These are phyloP conservation scores for Roridomyces roridus DNA, from an alignment of 768 basidiomycete species.

Conservation along the genomic window DNA sequence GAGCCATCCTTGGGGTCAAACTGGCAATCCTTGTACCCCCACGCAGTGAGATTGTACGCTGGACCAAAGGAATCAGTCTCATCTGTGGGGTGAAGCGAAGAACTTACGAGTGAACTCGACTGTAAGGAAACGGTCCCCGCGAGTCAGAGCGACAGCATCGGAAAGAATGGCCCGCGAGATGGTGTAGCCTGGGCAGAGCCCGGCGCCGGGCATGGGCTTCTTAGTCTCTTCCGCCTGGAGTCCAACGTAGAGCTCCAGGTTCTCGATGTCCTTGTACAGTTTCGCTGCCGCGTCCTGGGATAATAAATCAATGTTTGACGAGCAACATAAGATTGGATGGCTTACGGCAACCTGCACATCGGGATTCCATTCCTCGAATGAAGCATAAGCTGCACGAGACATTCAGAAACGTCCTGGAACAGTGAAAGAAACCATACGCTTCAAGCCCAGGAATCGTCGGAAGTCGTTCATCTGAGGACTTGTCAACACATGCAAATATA, in stretches of 20 bases:
- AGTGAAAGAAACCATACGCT: constrained; percentile 44
- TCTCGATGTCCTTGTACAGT: constrained; percentile 76
- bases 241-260: constrained; percentile 81
- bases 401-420: constrained; percentile 12
- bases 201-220: constrained; percentile 66
- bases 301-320: neutral
- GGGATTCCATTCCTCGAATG: constrained; percentile 78
- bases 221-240: constrained; percentile 80
- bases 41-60: constrained; percentile 79
- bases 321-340: neutral
- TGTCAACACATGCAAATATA: constrained; percentile 4
- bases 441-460: constrained; percentile 72
- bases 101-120: constrained; percentile 75
- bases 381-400: constrained; percentile 53
- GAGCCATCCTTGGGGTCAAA: constrained; percentile 70
- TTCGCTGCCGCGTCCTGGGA: constrained; percentile 63
- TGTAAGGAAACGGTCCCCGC: constrained; percentile 84
- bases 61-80: neutral
- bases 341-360: constrained; percentile 61
- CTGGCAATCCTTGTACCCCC: constrained; percentile 80
- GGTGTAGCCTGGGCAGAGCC: constrained; percentile 83
- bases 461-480: constrained; percentile 67
- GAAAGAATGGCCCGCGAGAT: constrained; percentile 85
- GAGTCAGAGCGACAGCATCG: constrained; percentile 76
- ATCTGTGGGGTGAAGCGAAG: neutral